A percentile compares a stretch with the other conserved stretches of the same genome.
phyloP scores from a whole-genome alignment of 345 rosid species.

The Eucalyptus tenuipes region DNA sequence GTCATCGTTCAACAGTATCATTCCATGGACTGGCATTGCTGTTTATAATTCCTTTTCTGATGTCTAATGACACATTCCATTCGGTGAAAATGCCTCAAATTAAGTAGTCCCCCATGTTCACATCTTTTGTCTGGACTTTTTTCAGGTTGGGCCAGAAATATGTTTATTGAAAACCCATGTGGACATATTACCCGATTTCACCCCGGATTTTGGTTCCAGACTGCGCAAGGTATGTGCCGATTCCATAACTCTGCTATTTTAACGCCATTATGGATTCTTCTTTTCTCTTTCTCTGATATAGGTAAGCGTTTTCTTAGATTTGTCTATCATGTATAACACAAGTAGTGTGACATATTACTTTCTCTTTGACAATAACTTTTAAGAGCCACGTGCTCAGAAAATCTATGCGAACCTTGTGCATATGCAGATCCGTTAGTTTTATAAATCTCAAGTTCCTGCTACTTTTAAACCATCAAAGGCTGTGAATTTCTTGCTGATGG shows the following conservation, averaged over 20 bases:
- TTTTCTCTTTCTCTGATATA: not conserved
- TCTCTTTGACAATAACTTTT: not conserved
- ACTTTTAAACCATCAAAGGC: not conserved
- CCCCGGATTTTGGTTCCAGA: slow-evolving; percentile 79
- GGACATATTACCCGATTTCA: slow-evolving; percentile 91
- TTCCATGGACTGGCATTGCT: not conserved
- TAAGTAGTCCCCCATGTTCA: not conserved
- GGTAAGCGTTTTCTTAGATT: not conserved
- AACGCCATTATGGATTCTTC: not conserved
- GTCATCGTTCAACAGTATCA: not conserved
- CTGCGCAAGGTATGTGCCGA: slow-evolving; percentile 50
- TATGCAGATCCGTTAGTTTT: not conserved
- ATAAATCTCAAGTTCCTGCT: not conserved
- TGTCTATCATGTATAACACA: not conserved
- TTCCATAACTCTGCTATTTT: not conserved
- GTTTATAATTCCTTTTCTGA: not conserved
- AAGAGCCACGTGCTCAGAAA: not conserved
- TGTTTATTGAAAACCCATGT: slow-evolving; percentile 94
- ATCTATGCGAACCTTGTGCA: not conserved
- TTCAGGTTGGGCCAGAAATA: slow-evolving; percentile 92
- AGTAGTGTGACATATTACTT: not conserved
- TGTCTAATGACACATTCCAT: not conserved
- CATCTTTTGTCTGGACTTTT: not conserved
- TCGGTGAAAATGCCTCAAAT: not conserved
- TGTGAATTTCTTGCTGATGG: not conserved